phyloP scores from a whole-genome alignment of 1,284 basidiomycete species.

The Pascua sp. region DNA sequence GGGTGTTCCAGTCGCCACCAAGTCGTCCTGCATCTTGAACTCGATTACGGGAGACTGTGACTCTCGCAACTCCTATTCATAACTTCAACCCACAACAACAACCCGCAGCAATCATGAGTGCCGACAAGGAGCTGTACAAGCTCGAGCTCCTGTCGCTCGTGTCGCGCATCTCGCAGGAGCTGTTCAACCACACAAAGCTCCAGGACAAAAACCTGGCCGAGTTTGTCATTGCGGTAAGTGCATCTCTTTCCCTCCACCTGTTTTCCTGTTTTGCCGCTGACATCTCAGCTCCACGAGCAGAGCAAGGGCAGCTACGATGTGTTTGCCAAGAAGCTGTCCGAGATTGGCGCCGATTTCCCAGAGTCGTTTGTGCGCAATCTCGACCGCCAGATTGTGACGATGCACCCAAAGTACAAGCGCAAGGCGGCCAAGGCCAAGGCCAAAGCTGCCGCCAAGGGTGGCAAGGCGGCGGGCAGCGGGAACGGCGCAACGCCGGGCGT shows the following conservation, averaged over 20 bases:
- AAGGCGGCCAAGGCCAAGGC: constrained; percentile 53
- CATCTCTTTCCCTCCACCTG: neutral
- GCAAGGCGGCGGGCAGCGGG: constrained; percentile 28
- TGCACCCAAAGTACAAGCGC: constrained; percentile 97
- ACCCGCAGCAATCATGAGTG: constrained; percentile 33
- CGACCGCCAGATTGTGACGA: constrained; percentile 85
- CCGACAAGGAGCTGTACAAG: constrained; percentile 79
- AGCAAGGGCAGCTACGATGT: constrained; percentile 55
- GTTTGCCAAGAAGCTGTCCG: constrained; percentile 79
- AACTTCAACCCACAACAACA: too few relatives aligned
- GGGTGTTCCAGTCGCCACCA: too few relatives aligned
- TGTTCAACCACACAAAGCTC: constrained; percentile 72
- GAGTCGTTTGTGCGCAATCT: constrained; percentile 87
- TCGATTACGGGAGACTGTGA: too few relatives aligned
- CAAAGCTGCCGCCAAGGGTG: constrained; percentile 25
- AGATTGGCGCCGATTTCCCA: constrained; percentile 80
- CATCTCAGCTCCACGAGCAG: constrained; percentile 67
- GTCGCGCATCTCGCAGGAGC: constrained; percentile 82
- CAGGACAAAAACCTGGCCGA: constrained; percentile 92
- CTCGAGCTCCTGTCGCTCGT: constrained; percentile 87
- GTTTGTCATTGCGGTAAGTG: constrained; percentile 72
- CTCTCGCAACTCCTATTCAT: too few relatives aligned
- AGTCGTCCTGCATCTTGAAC: too few relatives aligned
- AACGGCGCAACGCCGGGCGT: constrained; percentile 31
- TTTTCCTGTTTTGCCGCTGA: constrained; percentile 2